phyloP scores from a whole-genome alignment of 2,329 filamentous ascomycete species.

The Diaporthe citrichinensis region DNA sequence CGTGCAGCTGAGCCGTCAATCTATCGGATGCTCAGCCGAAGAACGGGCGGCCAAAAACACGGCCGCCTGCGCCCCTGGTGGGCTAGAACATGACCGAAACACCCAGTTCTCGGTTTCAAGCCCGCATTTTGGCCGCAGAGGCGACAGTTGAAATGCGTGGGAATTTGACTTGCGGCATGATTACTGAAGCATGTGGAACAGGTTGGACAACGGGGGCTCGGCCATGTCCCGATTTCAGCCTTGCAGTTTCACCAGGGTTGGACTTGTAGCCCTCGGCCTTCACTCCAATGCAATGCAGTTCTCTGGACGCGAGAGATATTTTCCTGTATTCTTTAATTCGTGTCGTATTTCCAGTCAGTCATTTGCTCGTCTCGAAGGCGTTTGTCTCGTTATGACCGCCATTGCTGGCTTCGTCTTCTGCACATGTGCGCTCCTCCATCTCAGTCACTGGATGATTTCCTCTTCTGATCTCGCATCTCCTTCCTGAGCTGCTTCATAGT shows the following conservation, averaged over 20 bases:
- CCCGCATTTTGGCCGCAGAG: slow-evolving; percentile 15
- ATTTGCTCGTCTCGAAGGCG: not conserved
- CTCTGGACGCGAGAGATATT: not conserved
- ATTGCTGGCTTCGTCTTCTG: not conserved
- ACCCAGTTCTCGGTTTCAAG: slow-evolving; percentile 18
- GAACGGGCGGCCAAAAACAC: not conserved
- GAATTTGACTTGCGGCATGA: not conserved
- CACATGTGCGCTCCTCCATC: not conserved
- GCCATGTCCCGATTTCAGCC: not conserved
- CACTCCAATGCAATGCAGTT: not conserved
- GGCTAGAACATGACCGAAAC: slow-evolving; percentile 24
- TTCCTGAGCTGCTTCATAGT: slow-evolving; percentile 28
- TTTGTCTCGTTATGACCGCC: not conserved
- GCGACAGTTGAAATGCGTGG: not conserved
- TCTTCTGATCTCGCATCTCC: slow-evolving; percentile 15
- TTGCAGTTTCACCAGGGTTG: slow-evolving; percentile 4
- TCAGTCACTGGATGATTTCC: not conserved
- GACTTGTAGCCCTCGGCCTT: not conserved
- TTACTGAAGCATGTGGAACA: not conserved
- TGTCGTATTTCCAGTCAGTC: not conserved
- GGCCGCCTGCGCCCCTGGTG: slow-evolving; percentile 5
- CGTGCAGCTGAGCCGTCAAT: not conserved
- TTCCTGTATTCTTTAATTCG: not conserved
- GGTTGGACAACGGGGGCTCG: not conserved
- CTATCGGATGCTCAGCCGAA: slow-evolving; percentile 11